Evolutionary conservation across 2,329 filamentous ascomycete species (phyloP), one percentile per base, ranked within the genome.

Genomic region (Orbilia blumenaviensis): DNA sequence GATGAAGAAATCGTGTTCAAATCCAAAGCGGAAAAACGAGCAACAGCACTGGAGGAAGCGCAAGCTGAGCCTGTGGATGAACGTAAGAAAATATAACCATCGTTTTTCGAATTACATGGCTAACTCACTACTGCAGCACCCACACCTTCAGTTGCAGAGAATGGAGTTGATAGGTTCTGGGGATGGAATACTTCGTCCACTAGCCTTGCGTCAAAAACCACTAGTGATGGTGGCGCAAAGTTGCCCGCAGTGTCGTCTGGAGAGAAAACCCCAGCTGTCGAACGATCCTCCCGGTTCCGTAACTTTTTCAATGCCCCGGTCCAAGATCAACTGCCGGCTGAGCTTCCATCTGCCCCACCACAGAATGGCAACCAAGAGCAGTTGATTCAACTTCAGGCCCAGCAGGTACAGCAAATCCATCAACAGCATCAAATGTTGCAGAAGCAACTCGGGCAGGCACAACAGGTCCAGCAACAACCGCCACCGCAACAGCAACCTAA

Each of bases 251-350:
- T 23, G 14, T 34, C 66, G 9, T 64, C 76, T 23, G 72, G 77
- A 18, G 73, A 74, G 36, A 78, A 78, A 62, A 78, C 78, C 4
- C 64, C 68, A n/a, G 78, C 80, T 78, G 77, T 21, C 82, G 84
- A 78, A 81, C 82, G 66, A 56, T 81, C 85, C 25, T 87, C 86
- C 25, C 83, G 85, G 50, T 87, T 87, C 78, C 85, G 85, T 75
- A 84, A 83, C 66, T 85, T 87, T 68, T 81, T 81, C 77, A 68
- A 78, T 34, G 71, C 71, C 6, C 71, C 71, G 1, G 18, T 34
- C n/a, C 72, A 76, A 52, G 72, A 76, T 29, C 54, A 52, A 16
- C 32, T 61, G 12, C 21, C 58, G 10, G 41, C 29, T 12, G 16
- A 44, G 9, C 50, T 64, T 27, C 72, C 64, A 18, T 9, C 48